Evolutionary conservation across 345 rosid species (phyloP).

Genomic region (Bruguiera parviflora): DNA sequence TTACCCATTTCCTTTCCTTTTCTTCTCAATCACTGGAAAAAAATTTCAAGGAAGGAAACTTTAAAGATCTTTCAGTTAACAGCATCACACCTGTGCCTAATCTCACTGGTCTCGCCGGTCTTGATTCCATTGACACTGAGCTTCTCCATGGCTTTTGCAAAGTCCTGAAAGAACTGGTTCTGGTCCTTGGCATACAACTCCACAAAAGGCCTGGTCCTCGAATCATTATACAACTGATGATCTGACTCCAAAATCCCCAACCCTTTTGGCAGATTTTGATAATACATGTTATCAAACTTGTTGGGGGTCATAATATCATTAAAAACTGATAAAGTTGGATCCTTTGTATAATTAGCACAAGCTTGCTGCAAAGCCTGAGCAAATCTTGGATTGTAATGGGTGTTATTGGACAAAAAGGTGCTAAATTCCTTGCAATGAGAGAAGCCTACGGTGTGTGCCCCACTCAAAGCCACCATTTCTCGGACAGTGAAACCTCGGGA

Average conservation of each 20-base stretch:
- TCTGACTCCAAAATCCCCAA: constrained; percentile 76
- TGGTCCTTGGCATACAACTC: constrained; percentile 65
- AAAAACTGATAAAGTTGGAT: constrained; percentile 69
- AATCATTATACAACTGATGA: constrained; percentile 54
- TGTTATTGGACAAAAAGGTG: constrained; percentile 35
- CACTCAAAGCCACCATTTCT: constrained; percentile 84
- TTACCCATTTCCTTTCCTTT: constrained; percentile 9
- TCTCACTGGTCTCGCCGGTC: constrained; percentile 84
- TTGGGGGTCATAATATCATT: constrained; percentile 91
- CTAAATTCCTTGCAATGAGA: constrained; percentile 84
- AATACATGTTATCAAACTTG: constrained; percentile 78
- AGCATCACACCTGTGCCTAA: constrained; percentile 88
- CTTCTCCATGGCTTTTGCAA: constrained; percentile 77
- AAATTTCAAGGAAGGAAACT: constrained; percentile 5
- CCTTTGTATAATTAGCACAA: constrained; percentile 46
- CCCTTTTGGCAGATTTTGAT: constrained; percentile 71
- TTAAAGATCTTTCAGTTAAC: constrained; percentile 37
- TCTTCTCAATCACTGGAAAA: not conserved
- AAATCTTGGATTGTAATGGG: constrained; percentile 66
- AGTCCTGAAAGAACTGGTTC: constrained; percentile 58
- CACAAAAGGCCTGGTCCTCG: constrained; percentile 61
- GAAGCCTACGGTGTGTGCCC: constrained; percentile 87
- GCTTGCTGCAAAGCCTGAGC: constrained; percentile 59
- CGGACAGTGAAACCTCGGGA: constrained; percentile 54
- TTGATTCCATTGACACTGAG: constrained; percentile 60